Base-by-base conservation (phyloP, 768 basidiomycete genomes). In the Solioccasus polychromus region DNA sequence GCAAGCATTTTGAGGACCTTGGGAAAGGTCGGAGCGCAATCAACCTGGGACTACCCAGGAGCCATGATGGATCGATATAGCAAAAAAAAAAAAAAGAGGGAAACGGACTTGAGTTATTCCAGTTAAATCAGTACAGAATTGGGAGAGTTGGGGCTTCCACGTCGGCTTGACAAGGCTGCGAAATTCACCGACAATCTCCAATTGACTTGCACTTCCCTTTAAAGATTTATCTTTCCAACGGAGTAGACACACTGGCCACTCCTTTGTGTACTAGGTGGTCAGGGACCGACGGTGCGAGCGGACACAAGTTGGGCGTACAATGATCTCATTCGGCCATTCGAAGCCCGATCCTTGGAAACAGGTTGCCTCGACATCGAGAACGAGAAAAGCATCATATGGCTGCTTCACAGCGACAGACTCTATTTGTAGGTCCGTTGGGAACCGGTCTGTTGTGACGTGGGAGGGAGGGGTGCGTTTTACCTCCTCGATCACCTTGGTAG, bases 251-350 rank as follows among this genome's bases (percentile, higher is more conserved):
- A 98, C 89, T 6, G 95, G 95, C 69, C 91, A 92, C 68, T 99
- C 93, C 93, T 95, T 63, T 18, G 35, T 18, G 38, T 9, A 30
- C 24, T 8, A 48, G 10, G 37, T 34, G 47, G 36, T 53, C 36
- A 57, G 39, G 47, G 26, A 46, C 19, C 3, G 29, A 5, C 31
- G 35, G 29, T 26, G 39, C 39, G 38, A 40, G 52, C 22, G 46
- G 42, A 39, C 36, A 48, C 35, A 76, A 3, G 17, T 6, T 1
- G 11, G 23, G 41, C 85, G 60, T 63, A 90, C 95, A 51, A 98
- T 96, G 44, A 98, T 93, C 69, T 98, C 95, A 66, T 96, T 96
- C 2, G 94, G 89, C 68, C 83, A 95, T 44, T 84, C 78, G 52
- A 92, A 89, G 15, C 67, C 63, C 26, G 80, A 75, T 29, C 84